phyloP scores from a whole-genome alignment of 2,329 filamentous ascomycete species.

The Neofusicoccum umdonicola region DNA sequence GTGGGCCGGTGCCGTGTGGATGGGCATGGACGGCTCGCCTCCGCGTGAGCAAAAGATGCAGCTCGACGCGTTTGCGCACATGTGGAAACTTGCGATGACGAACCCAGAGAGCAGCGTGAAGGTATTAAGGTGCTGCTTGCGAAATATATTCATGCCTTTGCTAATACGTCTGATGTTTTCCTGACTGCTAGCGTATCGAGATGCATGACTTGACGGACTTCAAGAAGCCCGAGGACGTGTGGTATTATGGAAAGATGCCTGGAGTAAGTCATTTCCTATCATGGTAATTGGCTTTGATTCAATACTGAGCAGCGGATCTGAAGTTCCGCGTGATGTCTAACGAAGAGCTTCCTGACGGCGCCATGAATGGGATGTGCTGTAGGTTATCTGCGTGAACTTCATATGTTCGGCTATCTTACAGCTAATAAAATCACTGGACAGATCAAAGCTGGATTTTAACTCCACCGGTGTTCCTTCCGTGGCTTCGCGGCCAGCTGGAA shows the following conservation, averaged over 20 bases:
- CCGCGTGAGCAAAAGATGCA: conserved; percentile 30
- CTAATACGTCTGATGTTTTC: no score
- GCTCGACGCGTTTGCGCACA: conserved; percentile 20
- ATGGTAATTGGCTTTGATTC: not conserved
- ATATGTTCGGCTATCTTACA: not conserved
- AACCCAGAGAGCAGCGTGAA: conserved; percentile 21
- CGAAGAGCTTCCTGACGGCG: conserved; percentile 19
- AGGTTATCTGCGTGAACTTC: not conserved
- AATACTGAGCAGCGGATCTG: not conserved
- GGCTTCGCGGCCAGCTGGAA: conserved; percentile 23
- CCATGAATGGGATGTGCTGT: not conserved
- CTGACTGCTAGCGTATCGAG: conserved; percentile 3
- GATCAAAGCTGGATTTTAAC: conserved; percentile 19
- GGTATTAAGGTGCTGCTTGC: no score
- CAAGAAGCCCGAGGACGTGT: conserved; percentile 16
- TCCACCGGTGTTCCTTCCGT: conserved; percentile 26
- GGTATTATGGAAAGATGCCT: conserved; percentile 17
- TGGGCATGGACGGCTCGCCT: conserved; percentile 23
- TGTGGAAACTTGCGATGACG: conserved; percentile 18
- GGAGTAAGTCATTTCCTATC: not conserved
- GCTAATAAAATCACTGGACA: not conserved
- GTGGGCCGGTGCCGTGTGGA: conserved; percentile 32
- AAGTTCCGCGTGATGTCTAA: conserved; percentile 16
- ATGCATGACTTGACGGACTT: conserved; percentile 20
- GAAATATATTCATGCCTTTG: no score